Conservation (phyloP, 2,329 filamentous ascomycete genomes). For the Colletotrichum sublineola region DNA sequence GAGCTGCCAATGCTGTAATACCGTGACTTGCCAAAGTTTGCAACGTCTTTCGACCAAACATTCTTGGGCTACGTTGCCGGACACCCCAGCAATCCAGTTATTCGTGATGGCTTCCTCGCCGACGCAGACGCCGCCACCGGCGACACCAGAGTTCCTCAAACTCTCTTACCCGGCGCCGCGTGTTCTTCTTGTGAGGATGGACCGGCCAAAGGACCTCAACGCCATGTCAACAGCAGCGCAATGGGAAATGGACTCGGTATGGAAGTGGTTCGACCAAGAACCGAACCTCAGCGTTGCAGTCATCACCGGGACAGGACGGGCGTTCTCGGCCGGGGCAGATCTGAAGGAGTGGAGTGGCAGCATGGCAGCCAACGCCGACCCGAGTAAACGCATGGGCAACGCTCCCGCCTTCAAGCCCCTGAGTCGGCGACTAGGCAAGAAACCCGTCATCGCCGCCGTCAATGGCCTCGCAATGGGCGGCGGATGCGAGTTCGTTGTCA, state of each 20-base stretch:
- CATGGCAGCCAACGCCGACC: slow-evolving; percentile 44
- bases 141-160: slow-evolving; percentile 51
- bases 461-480: slow-evolving; percentile 70
- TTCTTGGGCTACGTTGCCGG: not conserved
- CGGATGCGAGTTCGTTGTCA: slow-evolving; percentile 68
- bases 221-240: slow-evolving; percentile 57
- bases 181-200: slow-evolving; percentile 57
- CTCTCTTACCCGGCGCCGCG: slow-evolving; percentile 57
- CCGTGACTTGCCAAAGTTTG: not conserved
- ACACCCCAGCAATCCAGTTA: no score
- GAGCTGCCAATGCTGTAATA: not conserved
- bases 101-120: slow-evolving; percentile 32
- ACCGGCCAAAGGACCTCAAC: slow-evolving; percentile 55
- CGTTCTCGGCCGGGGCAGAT: slow-evolving; percentile 69
- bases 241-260: slow-evolving; percentile 60
- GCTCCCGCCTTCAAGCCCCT: slow-evolving; percentile 49
- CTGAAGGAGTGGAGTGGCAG: slow-evolving; percentile 62
- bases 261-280: slow-evolving; percentile 67
- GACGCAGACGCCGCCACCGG: slow-evolving; percentile 51
- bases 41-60: not conserved
- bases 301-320: slow-evolving; percentile 65
- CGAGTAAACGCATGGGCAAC: slow-evolving; percentile 43
- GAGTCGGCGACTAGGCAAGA: slow-evolving; percentile 60
- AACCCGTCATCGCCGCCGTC: slow-evolving; percentile 71
- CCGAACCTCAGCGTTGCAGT: slow-evolving; percentile 61